Evolutionary conservation across 179 eudicot species (phyloP).

Genomic region (Amaranthus tricolor): DNA sequence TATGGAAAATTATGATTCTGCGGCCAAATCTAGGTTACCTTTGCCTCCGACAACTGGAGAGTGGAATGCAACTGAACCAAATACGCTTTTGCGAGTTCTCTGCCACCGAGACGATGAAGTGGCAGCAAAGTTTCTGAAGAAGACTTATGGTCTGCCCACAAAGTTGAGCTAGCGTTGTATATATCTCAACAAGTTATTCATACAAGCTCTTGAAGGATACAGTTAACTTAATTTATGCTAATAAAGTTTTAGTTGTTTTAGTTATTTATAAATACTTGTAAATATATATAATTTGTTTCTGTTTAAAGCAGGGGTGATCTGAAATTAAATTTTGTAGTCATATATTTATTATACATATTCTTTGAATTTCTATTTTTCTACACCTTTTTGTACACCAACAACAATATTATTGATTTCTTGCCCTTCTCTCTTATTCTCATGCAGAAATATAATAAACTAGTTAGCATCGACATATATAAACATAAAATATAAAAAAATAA

Average conservation of each 20-base stretch:
- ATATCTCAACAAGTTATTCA: not conserved
- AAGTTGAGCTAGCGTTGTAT: constrained; percentile 32
- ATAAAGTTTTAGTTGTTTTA: constrained; percentile 18
- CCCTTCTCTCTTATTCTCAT: too few species aligned
- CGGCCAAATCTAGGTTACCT: constrained; percentile 61
- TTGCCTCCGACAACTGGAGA: constrained; percentile 79
- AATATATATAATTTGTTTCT: constrained; percentile 16
- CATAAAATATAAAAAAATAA: too few species aligned
- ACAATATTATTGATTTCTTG: too few species aligned
- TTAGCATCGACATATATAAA: too few species aligned
- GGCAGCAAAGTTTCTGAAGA: constrained; percentile 84
- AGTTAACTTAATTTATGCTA: constrained; percentile 16
- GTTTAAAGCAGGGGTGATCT: constrained; percentile 8
- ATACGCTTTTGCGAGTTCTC: constrained; percentile 69
- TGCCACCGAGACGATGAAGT: constrained; percentile 76
- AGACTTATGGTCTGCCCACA: constrained; percentile 66
- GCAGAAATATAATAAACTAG: too few species aligned
- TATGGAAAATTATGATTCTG: constrained; percentile 34
- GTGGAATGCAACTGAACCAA: constrained; percentile 74
- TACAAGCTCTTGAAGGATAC: not conserved
- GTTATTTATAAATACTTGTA: constrained; percentile 26
- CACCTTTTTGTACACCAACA: too few species aligned
- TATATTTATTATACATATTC: too few species aligned
- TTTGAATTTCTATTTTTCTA: too few species aligned
- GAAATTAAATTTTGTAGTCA: not conserved